Conservation (phyloP, 1,139 yeast species). For the Hemisphaericaspora xylofermentans region DNA sequence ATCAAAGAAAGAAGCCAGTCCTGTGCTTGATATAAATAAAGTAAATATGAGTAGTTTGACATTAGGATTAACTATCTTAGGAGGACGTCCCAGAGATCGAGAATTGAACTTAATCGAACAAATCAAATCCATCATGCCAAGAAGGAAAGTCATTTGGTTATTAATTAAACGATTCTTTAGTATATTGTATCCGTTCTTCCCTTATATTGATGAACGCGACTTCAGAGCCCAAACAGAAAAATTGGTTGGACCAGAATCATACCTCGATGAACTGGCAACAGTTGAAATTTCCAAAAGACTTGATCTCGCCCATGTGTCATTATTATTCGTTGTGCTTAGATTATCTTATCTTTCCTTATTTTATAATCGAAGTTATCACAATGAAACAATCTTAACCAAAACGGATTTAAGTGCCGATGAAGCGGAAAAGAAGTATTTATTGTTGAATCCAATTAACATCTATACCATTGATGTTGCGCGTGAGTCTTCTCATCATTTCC, state of each 20-base stretch:
- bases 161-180: conserved; percentile 28
- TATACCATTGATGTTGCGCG: conserved; percentile 29
- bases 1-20: neutral
- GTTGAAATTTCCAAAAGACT: conserved; percentile 25
- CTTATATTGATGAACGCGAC: conserved; percentile 30
- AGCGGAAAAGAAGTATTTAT: conserved; percentile 31
- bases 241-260: conserved; percentile 29
- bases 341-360: conserved; percentile 33
- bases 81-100: conserved; percentile 24
- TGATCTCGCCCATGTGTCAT: conserved; percentile 36
- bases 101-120: conserved; percentile 27
- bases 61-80: conserved; percentile 23
- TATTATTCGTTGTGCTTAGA: conserved; percentile 30
- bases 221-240: conserved; percentile 20
- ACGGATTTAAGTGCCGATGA: conserved; percentile 16
- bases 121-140: conserved; percentile 32
- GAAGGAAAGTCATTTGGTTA: conserved; percentile 26
- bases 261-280: conserved; percentile 14
- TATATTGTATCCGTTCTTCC: conserved; percentile 28
- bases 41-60: conserved; percentile 19
- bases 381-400: conserved; percentile 24
- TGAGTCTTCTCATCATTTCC: conserved; percentile 28
- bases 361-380: conserved; percentile 31
- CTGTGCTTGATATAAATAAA: neutral
- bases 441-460: conserved; percentile 28